Evolutionary conservation across 2,329 filamentous ascomycete species (phyloP).

Genomic region (Clonostachys rhizophaga): DNA sequence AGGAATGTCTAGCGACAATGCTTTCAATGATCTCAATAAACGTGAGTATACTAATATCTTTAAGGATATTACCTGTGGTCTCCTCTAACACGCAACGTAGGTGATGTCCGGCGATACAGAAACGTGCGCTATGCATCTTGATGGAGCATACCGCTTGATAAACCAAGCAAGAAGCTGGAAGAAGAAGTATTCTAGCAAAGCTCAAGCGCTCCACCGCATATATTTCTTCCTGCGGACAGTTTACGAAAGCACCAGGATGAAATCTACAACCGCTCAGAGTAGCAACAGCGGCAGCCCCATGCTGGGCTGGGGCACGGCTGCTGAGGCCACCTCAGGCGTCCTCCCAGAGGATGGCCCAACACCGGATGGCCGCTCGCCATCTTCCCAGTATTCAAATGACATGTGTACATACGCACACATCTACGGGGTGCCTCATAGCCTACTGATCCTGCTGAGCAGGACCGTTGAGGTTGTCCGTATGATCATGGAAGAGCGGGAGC

Average conservation of each 20-base stretch:
- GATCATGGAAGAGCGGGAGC: neutral
- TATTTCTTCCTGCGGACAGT: constrained; percentile 10
- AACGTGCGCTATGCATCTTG: constrained; percentile 8
- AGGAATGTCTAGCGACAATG: constrained; percentile 17
- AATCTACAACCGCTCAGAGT: too few relatives aligned
- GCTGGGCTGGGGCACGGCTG: too few relatives aligned
- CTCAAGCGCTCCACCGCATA: constrained; percentile 7
- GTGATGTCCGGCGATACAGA: constrained; percentile 12
- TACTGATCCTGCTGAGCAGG: constrained; percentile 4
- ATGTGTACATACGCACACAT: constrained; percentile 6
- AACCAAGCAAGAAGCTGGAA: constrained; percentile 5
- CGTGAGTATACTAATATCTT: constrained; percentile 1
- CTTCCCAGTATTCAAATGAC: neutral
- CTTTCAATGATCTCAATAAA: constrained; percentile 18
- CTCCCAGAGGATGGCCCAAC: too few relatives aligned
- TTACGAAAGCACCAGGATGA: constrained; percentile 8
- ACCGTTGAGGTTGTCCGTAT: constrained; percentile 4
- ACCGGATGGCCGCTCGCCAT: neutral
- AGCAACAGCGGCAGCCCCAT: too few relatives aligned
- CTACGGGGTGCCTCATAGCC: constrained; percentile 8
- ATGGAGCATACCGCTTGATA: constrained; percentile 6
- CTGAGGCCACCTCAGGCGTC: too few relatives aligned
- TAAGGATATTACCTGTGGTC: neutral
- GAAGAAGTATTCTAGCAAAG: constrained; percentile 2
- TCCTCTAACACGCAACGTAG: neutral